Conservation (phyloP, 129 eudicot genomes). For the Flaveria ramosissima region DNA sequence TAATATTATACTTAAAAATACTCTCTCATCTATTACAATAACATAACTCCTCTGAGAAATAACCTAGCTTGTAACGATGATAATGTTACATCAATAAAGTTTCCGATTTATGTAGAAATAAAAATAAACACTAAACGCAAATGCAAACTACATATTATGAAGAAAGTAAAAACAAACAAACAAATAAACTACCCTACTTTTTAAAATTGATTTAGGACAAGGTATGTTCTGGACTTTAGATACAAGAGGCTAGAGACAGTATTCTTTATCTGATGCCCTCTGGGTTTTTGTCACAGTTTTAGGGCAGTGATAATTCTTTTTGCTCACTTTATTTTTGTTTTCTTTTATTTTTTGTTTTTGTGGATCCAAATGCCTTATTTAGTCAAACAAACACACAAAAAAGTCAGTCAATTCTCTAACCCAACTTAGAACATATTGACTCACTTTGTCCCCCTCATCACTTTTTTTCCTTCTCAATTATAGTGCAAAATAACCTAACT, state of each 20-base stretch:
- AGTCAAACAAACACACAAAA: conserved; percentile 52
- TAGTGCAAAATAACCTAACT: conserved; percentile 16
- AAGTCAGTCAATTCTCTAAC: conserved; percentile 44
- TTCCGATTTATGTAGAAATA: too few species aligned
- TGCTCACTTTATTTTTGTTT: not conserved
- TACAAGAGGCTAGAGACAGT: conserved; percentile 2
- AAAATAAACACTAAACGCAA: too few species aligned
- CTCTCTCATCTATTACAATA: too few species aligned
- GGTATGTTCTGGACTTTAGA: not conserved
- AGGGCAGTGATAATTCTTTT: conserved; percentile 25
- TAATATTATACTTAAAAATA: too few species aligned
- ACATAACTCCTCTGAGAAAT: too few species aligned
- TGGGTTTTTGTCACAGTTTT: conserved; percentile 25
- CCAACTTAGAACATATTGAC: conserved; percentile 56
- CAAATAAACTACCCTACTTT: not conserved
- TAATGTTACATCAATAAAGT: too few species aligned
- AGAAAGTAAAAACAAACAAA: not conserved
- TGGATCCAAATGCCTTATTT: conserved; percentile 32
- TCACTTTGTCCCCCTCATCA: conserved; percentile 38
- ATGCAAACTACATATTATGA: too few species aligned
- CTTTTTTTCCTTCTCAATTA: conserved; percentile 27
- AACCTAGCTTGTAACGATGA: too few species aligned
- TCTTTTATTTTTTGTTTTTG: conserved; percentile 11
- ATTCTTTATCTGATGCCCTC: conserved; percentile 9
- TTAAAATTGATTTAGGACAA: not conserved